Conservation (phyloP, 2,329 filamentous ascomycete species). For the Teratosphaeria nubilosa region DNA sequence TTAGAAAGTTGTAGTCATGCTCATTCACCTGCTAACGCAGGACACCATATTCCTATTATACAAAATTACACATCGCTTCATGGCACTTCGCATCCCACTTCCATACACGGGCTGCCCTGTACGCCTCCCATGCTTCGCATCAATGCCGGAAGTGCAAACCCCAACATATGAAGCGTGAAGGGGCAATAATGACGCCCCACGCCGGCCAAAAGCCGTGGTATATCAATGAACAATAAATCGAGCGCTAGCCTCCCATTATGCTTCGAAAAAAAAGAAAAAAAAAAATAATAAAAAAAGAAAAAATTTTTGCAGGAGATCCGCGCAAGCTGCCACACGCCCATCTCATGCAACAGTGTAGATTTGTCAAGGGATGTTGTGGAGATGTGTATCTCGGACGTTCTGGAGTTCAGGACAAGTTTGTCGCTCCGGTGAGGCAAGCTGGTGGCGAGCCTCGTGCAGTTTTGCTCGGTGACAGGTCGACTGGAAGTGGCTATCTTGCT, state of each 20-base stretch:
- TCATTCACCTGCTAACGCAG: background rate
- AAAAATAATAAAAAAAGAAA: too few relatives aligned
- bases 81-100: background rate
- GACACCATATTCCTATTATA: background rate
- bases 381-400: too few relatives aligned
- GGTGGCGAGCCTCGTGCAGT: too few relatives aligned
- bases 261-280: background rate
- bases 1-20: too few relatives aligned
- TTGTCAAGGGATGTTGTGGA: too few relatives aligned
- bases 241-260: conserved; percentile 7
- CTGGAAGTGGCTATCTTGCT: too few relatives aligned
- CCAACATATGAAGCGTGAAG: background rate
- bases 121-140: background rate
- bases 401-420: too few relatives aligned
- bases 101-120: background rate
- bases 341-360: background rate
- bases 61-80: background rate
- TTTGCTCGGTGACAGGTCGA: too few relatives aligned
- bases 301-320: too few relatives aligned
- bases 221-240: background rate
- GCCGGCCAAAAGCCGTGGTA: conserved; percentile 5
- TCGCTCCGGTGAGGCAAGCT: too few relatives aligned
- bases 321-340: too few relatives aligned
- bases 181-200: background rate
- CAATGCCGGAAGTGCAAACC: background rate